phyloP scores from a whole-genome alignment of 148 eudicot genomes.

The Cornus kousa region DNA sequence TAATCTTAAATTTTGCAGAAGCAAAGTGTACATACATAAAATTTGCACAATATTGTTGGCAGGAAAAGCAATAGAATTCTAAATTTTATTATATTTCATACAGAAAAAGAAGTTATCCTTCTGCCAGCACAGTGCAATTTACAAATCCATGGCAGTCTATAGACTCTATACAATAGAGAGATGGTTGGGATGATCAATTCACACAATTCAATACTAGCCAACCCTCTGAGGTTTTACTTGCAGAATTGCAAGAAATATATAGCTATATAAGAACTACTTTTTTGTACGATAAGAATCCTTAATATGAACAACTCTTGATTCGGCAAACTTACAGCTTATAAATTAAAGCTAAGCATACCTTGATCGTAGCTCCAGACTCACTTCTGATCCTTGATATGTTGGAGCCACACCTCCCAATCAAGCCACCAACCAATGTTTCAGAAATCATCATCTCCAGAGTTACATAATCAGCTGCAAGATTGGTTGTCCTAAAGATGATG shows the following conservation, averaged over 20 bases:
- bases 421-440: slow-evolving; percentile 81
- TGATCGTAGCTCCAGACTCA: slow-evolving; percentile 90
- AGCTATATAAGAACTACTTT: neutral
- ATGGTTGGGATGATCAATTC: neutral
- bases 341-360: slow-evolving; percentile 36
- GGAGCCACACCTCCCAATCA: slow-evolving; percentile 85
- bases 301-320: neutral
- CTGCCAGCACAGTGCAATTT: neutral
- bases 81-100: neutral
- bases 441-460: slow-evolving; percentile 70
- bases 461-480: slow-evolving; percentile 75
- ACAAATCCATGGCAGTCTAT: neutral
- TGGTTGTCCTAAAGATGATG: slow-evolving; percentile 30
- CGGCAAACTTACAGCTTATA: neutral
- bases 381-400: slow-evolving; percentile 81
- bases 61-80: neutral
- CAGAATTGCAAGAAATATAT: neutral
- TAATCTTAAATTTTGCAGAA: neutral
- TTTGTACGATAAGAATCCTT: neutral
- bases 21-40: no score
- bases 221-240: neutral
- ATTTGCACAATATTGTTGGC: neutral
- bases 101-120: no score
- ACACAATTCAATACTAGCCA: neutral
- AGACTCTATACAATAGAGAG: neutral